These are phyloP conservation scores for Wickerhamiella spandovensis DNA, from an alignment of 805 yeast species.

Conservation along the genomic window DNA sequence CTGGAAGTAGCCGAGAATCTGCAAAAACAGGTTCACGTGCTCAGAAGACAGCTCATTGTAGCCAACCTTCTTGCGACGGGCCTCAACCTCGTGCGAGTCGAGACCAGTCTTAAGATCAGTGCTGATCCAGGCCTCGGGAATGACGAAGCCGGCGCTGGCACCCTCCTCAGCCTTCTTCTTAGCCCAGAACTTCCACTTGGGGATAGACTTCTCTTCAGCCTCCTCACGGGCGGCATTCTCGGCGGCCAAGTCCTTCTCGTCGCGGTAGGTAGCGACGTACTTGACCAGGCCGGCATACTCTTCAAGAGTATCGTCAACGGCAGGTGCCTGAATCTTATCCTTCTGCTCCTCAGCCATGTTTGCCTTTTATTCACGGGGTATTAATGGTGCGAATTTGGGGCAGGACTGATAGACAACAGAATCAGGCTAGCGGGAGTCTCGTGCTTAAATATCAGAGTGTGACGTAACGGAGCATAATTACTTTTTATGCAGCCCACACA, in stretches of 20 bases:
- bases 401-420: constrained; percentile 1
- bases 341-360: constrained; percentile 19
- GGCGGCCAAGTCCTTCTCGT: constrained; percentile 31
- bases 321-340: constrained; percentile 21
- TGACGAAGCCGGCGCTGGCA: constrained; percentile 25
- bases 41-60: constrained; percentile 82
- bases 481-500: constrained; percentile 10
- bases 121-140: constrained; percentile 71
- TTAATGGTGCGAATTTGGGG: constrained; percentile 1
- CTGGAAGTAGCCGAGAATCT: constrained; percentile 74
- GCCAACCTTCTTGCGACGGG: constrained; percentile 85
- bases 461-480: constrained; percentile 8
- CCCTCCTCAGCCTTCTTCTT: constrained; percentile 36
- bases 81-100: constrained; percentile 56
- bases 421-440: neutral
- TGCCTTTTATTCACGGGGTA: constrained; percentile 5
- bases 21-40: constrained; percentile 61
- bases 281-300: constrained; percentile 27
- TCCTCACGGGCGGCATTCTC: constrained; percentile 44
- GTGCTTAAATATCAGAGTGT: constrained; percentile 5
- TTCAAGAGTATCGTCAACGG: constrained; percentile 35
- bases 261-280: constrained; percentile 26
- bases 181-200: constrained; percentile 46
- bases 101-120: constrained; percentile 73
- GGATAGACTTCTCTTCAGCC: constrained; percentile 45